These are phyloP conservation scores for Coemansia sp. DNA, from an alignment of 192 early-diverging fungal species.

Conservation along the genomic window DNA sequence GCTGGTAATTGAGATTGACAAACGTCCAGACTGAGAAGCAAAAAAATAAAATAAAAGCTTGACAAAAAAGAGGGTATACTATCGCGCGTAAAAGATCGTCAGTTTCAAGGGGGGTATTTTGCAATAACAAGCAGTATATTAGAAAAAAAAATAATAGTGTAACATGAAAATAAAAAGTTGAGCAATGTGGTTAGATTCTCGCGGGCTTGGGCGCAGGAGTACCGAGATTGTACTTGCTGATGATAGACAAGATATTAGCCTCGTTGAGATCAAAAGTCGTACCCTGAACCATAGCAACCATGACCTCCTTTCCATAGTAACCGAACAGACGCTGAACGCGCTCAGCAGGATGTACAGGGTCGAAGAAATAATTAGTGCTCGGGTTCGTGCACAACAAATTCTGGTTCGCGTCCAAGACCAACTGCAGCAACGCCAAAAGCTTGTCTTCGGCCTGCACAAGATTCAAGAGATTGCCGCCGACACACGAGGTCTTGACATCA, in stretches of 20 bases:
- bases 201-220: constrained; percentile 34
- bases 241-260: constrained; percentile 21
- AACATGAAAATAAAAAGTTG: neutral
- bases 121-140: neutral
- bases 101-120: neutral
- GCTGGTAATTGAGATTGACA: neutral
- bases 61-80: neutral
- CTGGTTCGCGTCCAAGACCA: constrained; percentile 31
- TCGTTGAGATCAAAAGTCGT: constrained; percentile 17
- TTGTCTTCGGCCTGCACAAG: constrained; percentile 43
- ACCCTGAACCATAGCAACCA: constrained; percentile 17
- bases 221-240: constrained; percentile 29
- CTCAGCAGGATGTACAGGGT: constrained; percentile 46
- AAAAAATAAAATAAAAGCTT: neutral
- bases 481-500: constrained; percentile 34
- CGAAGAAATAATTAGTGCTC: constrained; percentile 46
- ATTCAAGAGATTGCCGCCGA: constrained; percentile 41
- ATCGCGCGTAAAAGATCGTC: neutral
- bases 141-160: neutral
- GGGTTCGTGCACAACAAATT: constrained; percentile 36
- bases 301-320: constrained; percentile 27
- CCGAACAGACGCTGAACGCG: constrained; percentile 46
- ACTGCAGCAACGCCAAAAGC: constrained; percentile 33
- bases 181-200: neutral
- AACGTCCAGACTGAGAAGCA: neutral